Conservation (phyloP, 331 rosid genomes). For the Telfairia occidentalis region DNA sequence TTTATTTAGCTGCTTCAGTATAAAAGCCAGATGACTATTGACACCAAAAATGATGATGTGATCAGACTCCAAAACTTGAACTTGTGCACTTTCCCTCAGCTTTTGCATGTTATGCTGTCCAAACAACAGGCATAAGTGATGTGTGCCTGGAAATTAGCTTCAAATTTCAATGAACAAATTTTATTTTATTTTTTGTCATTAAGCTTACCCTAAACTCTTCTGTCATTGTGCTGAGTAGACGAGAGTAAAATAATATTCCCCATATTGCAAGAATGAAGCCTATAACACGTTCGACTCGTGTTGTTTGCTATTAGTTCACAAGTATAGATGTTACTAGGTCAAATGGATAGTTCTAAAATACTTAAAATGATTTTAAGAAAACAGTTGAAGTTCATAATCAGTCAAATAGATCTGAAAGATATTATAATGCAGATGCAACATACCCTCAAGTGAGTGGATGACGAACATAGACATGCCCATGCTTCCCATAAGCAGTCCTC, state of each 20-base stretch:
- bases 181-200: constrained; percentile 13
- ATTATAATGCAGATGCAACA: constrained; percentile 18
- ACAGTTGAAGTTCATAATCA: constrained; percentile 2
- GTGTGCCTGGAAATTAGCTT: constrained; percentile 13
- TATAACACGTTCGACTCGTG: constrained; percentile 78
- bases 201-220: constrained; percentile 91
- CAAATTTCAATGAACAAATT: no score
- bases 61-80: constrained; percentile 87
- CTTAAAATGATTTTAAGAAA: neutral
- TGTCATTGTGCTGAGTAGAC: constrained; percentile 84
- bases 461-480: constrained; percentile 89
- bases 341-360: neutral
- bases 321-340: neutral
- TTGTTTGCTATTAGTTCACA: constrained; percentile 43
- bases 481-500: constrained; percentile 99
- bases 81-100: constrained; percentile 88
- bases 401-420: constrained; percentile 1
- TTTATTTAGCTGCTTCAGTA: constrained; percentile 76
- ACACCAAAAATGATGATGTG: constrained; percentile 94
- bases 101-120: constrained; percentile 80
- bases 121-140: constrained; percentile 21
- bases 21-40: constrained; percentile 75
- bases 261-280: constrained; percentile 89
- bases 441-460: constrained; percentile 89
- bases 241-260: constrained; percentile 94